These are phyloP conservation scores for Plasmodium inui DNA, from an alignment of 169 alveolate species.

Conservation along the genomic window DNA sequence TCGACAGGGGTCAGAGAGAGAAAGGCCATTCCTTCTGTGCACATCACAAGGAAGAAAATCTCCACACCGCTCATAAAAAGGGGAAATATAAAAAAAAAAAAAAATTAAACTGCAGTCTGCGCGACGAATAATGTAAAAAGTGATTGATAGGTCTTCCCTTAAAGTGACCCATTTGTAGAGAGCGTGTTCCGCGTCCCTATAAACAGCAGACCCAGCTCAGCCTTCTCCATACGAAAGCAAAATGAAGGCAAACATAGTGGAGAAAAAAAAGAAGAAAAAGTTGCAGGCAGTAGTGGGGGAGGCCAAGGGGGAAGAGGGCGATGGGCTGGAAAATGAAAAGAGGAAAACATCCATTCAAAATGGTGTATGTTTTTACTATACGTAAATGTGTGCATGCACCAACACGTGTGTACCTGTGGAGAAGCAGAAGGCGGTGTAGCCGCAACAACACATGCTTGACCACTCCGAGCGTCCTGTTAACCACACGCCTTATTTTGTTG, in stretches of 20 bases:
- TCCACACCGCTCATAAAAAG: background rate
- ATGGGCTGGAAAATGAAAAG: constrained; percentile 18
- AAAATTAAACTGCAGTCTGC: background rate
- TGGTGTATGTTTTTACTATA: constrained; percentile 16
- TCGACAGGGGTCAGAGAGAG: background rate
- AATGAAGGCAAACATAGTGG: constrained; percentile 46
- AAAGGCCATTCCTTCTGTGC: background rate
- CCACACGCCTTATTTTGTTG: background rate
- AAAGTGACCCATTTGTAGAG: background rate
- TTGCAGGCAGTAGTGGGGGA: constrained; percentile 16
- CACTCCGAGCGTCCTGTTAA: background rate
- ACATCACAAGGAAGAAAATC: background rate
- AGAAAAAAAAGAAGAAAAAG: constrained; percentile 59
- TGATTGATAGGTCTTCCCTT: background rate
- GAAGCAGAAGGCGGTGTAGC: background rate
- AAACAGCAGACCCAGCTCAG: background rate
- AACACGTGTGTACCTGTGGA: background rate
- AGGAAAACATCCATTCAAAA: constrained; percentile 5
- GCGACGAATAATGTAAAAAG: background rate
- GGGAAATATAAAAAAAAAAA: background rate
- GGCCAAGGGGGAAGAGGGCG: constrained; percentile 5
- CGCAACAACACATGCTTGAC: background rate
- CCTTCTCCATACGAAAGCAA: background rate
- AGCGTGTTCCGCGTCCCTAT: background rate
- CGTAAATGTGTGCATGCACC: background rate